Evolutionary conservation across 768 basidiomycete genomes (phyloP).

Genomic region (Obba rivulosa): DNA sequence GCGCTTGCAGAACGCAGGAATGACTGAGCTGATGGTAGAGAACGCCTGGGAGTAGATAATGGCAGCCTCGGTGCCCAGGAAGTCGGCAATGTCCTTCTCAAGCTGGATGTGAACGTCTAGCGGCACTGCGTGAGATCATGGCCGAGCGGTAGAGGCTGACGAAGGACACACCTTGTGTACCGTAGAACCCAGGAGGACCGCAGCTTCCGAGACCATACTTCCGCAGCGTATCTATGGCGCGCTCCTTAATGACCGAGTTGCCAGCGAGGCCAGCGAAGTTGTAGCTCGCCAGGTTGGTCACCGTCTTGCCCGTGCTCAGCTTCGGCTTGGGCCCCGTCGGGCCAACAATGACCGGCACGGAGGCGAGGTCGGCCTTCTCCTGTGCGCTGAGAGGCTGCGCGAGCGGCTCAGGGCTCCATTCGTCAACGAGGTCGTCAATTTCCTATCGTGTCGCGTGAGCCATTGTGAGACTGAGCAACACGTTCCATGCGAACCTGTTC

Average conservation of each 20-base stretch:
- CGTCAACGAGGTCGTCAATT: constrained; percentile 93
- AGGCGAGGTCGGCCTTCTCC: constrained; percentile 65
- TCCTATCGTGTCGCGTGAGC: constrained; percentile 48
- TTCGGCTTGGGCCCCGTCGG: constrained; percentile 81
- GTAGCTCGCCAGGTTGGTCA: constrained; percentile 80
- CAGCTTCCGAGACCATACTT: constrained; percentile 94
- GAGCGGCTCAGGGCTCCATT: constrained; percentile 89
- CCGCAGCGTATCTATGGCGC: constrained; percentile 75
- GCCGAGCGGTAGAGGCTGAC: neutral
- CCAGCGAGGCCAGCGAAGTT: constrained; percentile 91
- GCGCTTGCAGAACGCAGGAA: constrained; percentile 96
- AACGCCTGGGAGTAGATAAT: constrained; percentile 96
- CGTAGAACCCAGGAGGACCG: constrained; percentile 96
- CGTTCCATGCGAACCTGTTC: constrained; percentile 66
- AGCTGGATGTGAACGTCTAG: constrained; percentile 88
- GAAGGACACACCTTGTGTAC: constrained; percentile 71
- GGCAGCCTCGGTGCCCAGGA: constrained; percentile 80
- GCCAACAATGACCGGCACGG: constrained; percentile 75
- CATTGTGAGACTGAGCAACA: neutral
- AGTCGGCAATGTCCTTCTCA: constrained; percentile 86
- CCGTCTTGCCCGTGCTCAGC: constrained; percentile 68
- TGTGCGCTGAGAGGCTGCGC: constrained; percentile 51
- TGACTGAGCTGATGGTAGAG: constrained; percentile 87
- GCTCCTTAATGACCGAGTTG: constrained; percentile 82
- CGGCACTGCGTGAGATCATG: neutral